phyloP scores from a whole-genome alignment of 2,329 filamentous ascomycete species.

The Phyllosticta capitalensis region DNA sequence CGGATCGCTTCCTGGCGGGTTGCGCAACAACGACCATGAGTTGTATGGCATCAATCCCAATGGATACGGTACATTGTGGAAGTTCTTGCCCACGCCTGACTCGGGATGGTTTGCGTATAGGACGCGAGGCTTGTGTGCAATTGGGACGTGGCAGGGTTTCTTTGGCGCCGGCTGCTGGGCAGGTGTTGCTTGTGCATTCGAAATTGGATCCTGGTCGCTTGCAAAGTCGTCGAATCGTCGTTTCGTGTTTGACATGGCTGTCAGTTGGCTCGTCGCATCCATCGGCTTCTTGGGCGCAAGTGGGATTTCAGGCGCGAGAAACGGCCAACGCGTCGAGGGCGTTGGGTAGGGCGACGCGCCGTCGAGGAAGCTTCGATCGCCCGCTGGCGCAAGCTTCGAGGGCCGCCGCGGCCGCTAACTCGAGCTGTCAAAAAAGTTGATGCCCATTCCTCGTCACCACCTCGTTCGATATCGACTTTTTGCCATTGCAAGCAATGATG shows the following conservation, averaged over 20 bases:
- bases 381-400: conserved; percentile 6
- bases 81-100: conserved; percentile 16
- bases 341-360: background rate
- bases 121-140: conserved; percentile 4
- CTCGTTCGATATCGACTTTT: background rate
- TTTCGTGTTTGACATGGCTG: background rate
- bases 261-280: background rate
- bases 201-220: background rate
- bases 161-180: background rate
- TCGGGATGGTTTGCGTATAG: conserved; percentile 17
- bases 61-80: conserved; percentile 21
- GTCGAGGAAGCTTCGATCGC: conserved; percentile 5
- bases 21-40: conserved; percentile 19
- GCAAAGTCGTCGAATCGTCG: background rate
- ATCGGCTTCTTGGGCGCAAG: background rate
- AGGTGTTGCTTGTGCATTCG: background rate
- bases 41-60: conserved; percentile 18
- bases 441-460: conserved; percentile 2
- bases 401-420: background rate
- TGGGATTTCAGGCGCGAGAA: background rate
- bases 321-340: background rate
- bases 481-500: conserved; percentile 15
- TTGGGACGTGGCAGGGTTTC: background rate
- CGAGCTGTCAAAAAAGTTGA: conserved; percentile 6
- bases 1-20: conserved; percentile 4